Conservation (phyloP, 2,329 filamentous ascomycete genomes). For the Pseudocercospora fuligena region DNA sequence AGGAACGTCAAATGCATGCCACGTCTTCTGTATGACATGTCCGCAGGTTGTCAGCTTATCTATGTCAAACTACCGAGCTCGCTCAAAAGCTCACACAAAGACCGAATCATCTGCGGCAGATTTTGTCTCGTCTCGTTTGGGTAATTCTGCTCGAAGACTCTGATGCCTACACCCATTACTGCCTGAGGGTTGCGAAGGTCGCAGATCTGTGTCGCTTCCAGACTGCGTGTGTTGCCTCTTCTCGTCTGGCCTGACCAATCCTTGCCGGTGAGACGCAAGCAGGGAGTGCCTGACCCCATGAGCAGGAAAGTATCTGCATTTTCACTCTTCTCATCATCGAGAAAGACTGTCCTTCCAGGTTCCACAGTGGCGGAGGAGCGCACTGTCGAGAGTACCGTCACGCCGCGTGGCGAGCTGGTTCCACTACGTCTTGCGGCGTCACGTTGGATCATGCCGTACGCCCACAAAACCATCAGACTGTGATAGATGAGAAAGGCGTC, state of each 20-base stretch:
- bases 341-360: conserved; percentile 7
- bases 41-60: neutral
- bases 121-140: conserved; percentile 27
- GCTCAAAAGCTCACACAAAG: conserved; percentile 30
- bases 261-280: conserved; percentile 14
- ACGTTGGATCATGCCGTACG: conserved; percentile 28
- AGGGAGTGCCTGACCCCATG: conserved; percentile 24
- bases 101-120: conserved; percentile 31
- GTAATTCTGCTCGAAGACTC: conserved; percentile 29
- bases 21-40: neutral
- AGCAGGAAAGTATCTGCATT: conserved; percentile 21
- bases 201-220: conserved; percentile 6
- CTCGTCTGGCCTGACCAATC: neutral
- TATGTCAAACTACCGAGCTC: conserved; percentile 27
- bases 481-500: conserved; percentile 29
- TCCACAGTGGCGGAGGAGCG: neutral
- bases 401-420: conserved; percentile 6
- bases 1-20: neutral
- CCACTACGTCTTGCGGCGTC: conserved; percentile 18
- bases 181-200: conserved; percentile 25
- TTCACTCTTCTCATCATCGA: conserved; percentile 21
- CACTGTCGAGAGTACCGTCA: neutral
- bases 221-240: neutral
- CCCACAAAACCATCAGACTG: conserved; percentile 30
- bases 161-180: conserved; percentile 27